A percentile compares a stretch with the other conserved stretches of the same genome.
Evolutionary conservation across 192 early-diverging fungal genomes (phyloP).

Genomic region (Fimicolochytrium jonesii): DNA sequence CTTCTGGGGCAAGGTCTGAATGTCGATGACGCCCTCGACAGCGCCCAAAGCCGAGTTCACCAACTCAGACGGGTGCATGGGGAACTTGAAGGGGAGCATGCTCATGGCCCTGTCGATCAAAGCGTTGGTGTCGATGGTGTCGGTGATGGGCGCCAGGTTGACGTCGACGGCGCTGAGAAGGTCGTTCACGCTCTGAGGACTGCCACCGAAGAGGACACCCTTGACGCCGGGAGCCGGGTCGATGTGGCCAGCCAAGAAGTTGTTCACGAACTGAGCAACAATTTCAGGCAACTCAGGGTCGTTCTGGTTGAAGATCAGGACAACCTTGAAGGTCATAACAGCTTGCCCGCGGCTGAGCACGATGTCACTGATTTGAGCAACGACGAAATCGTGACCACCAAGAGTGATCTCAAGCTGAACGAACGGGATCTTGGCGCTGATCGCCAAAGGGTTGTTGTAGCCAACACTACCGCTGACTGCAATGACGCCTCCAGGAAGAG

Average conservation of each 20-base stretch:
- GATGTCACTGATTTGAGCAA: conserved; percentile 20
- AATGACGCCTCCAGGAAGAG: conserved; percentile 15
- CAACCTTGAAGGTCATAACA: conserved; percentile 7
- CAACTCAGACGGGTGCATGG: conserved; percentile 6
- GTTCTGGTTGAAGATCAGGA: conserved; percentile 12
- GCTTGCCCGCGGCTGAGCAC: conserved; percentile 13
- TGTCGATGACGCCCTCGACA: conserved; percentile 10
- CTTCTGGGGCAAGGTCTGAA: conserved; percentile 30
- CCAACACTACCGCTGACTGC: conserved; percentile 8
- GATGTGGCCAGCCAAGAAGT: conserved; percentile 23
- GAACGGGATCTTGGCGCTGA: conserved; percentile 29
- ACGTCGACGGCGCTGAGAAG: conserved; percentile 20
- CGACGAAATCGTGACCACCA: conserved; percentile 7
- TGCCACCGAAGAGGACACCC: conserved; percentile 24
- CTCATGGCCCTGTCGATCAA: conserved; percentile 11
- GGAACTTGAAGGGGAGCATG: conserved; percentile 22
- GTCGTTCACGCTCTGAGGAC: conserved; percentile 16
- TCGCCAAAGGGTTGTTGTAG: conserved; percentile 31
- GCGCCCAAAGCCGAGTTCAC: neutral
- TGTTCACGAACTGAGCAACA: conserved; percentile 15
- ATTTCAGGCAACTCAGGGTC: conserved; percentile 22
- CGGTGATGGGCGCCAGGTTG: conserved; percentile 10
- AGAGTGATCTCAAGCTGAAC: conserved; percentile 11
- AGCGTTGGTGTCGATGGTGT: conserved; percentile 6
- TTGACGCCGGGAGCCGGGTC: conserved; percentile 4